A percentile compares a stretch with the other conserved stretches of the same genome.
Evolutionary conservation across 495 filamentous ascomycete genomes (phyloP).

Genomic region (Penicillium egyptiacum): DNA sequence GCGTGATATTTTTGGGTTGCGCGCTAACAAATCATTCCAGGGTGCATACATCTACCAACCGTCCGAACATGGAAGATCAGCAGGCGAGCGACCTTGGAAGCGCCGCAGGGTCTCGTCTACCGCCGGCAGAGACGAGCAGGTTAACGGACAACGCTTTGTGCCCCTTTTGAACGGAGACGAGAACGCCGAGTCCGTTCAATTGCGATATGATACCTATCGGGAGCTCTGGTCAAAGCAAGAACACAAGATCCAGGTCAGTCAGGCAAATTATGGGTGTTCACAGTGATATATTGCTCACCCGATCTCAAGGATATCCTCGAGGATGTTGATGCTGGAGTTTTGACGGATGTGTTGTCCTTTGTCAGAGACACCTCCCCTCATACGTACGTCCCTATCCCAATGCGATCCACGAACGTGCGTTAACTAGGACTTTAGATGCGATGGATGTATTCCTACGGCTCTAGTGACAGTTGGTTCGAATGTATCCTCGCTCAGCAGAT

Average conservation of each 20-base stretch:
- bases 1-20: neutral
- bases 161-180: conserved; percentile 65
- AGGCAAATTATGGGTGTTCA: neutral
- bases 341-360: conserved; percentile 68
- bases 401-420: neutral
- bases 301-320: conserved; percentile 34
- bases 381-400: conserved; percentile 31
- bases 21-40: conserved; percentile 40
- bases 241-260: conserved; percentile 62
- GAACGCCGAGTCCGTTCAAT: conserved; percentile 44
- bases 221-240: conserved; percentile 68
- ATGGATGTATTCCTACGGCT: conserved; percentile 67
- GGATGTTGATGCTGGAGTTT: conserved; percentile 53
- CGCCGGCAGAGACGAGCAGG: conserved; percentile 21
- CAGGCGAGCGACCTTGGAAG: conserved; percentile 59
- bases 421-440: conserved; percentile 34
- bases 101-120: conserved; percentile 53
- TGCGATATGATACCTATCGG: conserved; percentile 63
- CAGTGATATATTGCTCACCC: conserved; percentile 17
- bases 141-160: conserved; percentile 48
- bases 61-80: conserved; percentile 34
- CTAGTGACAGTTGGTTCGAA: conserved; percentile 87
- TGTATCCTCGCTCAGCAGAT: conserved; percentile 69
- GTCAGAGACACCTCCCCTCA: conserved; percentile 51
- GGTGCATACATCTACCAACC: conserved; percentile 71